A percentile compares a stretch with the other conserved stretches of the same genome.
These are phyloP conservation scores for Aegilops bicornis DNA, from an alignment of 176 grass and related monocot genomes.

Conservation along the genomic window DNA sequence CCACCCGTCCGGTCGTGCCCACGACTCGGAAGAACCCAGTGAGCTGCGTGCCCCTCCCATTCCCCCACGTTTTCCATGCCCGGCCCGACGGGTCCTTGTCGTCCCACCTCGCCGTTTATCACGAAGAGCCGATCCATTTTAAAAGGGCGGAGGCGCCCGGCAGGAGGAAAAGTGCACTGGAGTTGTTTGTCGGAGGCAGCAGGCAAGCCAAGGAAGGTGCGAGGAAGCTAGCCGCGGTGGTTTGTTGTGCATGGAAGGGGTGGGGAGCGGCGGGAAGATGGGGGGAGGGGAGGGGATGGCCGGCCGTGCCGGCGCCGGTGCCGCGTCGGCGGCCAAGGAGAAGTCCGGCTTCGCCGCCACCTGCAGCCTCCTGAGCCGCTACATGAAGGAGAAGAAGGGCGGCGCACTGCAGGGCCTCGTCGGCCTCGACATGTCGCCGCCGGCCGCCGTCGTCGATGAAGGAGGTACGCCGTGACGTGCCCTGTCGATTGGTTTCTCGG, in stretches of 20 bases:
- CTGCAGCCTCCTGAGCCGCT: constrained; percentile 62
- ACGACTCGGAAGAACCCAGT: background rate
- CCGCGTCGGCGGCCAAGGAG: background rate
- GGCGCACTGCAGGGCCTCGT: constrained; percentile 31
- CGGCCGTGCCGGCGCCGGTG: background rate
- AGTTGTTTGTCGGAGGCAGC: background rate
- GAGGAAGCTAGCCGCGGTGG: background rate
- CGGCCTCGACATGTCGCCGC: constrained; percentile 22
- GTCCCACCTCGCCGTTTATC: constrained; percentile 30
- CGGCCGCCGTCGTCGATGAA: background rate
- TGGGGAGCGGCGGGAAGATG: background rate
- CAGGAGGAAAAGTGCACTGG: background rate
- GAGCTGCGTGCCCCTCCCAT: background rate
- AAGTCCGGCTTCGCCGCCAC: constrained; percentile 57
- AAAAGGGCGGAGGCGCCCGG: background rate
- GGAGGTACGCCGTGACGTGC: constrained; percentile 16
- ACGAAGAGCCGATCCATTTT: constrained; percentile 14
- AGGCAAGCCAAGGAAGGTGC: background rate
- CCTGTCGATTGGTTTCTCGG: background rate
- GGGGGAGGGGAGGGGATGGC: background rate
- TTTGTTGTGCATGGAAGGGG: background rate
- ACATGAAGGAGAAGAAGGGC: constrained; percentile 51
- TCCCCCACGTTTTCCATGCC: constrained; percentile 42
- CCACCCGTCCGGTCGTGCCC: background rate
- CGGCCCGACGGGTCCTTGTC: background rate